Evolutionary conservation across 257 asterid species (phyloP).

Genomic region (Nicotiana paniculata): DNA sequence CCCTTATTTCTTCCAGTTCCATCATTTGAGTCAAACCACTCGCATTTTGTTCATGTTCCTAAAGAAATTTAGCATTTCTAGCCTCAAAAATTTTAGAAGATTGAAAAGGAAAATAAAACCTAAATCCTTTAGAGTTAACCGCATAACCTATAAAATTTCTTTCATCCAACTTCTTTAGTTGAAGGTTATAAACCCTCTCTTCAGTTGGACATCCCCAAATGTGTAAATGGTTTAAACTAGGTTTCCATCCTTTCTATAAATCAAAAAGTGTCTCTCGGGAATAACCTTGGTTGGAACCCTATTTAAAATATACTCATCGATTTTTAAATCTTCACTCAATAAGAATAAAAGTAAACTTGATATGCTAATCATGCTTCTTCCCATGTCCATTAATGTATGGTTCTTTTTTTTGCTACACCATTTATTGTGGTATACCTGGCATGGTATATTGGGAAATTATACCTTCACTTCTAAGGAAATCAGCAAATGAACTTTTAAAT

Average conservation of each 20-base stretch:
- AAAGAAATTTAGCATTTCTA: not conserved
- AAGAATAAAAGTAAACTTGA: too few relatives aligned
- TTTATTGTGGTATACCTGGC: not conserved
- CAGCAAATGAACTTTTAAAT: not conserved
- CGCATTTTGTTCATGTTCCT: not conserved
- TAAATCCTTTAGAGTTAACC: too few relatives aligned
- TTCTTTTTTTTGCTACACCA: not conserved
- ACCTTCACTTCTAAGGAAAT: not conserved
- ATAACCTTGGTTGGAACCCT: too few relatives aligned
- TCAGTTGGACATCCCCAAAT: too few relatives aligned
- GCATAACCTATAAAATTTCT: too few relatives aligned
- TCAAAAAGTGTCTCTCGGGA: too few relatives aligned
- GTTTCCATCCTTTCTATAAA: too few relatives aligned
- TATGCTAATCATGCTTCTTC: not conserved
- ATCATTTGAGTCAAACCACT: not conserved
- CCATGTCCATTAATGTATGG: not conserved
- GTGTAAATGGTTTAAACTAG: too few relatives aligned
- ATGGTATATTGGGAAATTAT: not conserved
- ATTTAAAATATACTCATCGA: too few relatives aligned
- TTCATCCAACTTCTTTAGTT: too few relatives aligned
- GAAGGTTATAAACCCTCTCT: too few relatives aligned
- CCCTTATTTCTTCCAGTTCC: not conserved
- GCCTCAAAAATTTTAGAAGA: not conserved
- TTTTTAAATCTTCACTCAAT: too few relatives aligned
- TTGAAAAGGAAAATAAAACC: not conserved